phyloP scores from a whole-genome alignment of 1,284 basidiomycete genomes.

The Cryptococcus sp. region DNA sequence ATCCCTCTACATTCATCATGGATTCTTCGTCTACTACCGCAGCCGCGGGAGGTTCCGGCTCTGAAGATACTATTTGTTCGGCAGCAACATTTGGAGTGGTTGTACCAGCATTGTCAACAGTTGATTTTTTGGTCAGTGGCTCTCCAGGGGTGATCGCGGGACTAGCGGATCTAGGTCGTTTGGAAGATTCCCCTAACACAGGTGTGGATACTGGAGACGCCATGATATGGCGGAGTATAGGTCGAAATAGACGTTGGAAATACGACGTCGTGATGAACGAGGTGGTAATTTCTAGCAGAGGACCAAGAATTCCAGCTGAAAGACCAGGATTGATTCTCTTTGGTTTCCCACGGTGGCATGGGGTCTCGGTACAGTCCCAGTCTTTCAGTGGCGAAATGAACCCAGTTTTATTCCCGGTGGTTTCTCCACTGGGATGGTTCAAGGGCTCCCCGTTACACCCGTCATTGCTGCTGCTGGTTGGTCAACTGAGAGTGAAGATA shows the following conservation, averaged over 20 bases:
- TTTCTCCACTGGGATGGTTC: no score
- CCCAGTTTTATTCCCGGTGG: no score
- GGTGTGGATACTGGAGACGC: not conserved
- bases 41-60: not conserved
- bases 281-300: no score
- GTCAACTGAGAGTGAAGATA: no score
- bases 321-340: no score
- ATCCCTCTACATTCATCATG: not conserved
- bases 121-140: not conserved
- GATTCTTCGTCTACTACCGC: not conserved
- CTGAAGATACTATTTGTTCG: not conserved
- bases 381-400: no score
- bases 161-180: conserved; percentile 10
- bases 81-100: not conserved
- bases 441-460: no score
- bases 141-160: not conserved
- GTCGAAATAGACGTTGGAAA: not conserved
- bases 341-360: no score
- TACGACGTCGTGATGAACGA: no score
- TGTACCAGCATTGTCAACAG: not conserved
- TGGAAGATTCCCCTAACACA: conserved; percentile 7
- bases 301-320: no score
- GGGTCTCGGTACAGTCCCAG: no score
- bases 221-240: not conserved
- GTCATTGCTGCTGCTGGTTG: no score